A percentile compares a stretch with the other conserved stretches of the same genome.
Evolutionary conservation across 805 yeast species (phyloP).

Genomic region (Candida hungchunana): DNA sequence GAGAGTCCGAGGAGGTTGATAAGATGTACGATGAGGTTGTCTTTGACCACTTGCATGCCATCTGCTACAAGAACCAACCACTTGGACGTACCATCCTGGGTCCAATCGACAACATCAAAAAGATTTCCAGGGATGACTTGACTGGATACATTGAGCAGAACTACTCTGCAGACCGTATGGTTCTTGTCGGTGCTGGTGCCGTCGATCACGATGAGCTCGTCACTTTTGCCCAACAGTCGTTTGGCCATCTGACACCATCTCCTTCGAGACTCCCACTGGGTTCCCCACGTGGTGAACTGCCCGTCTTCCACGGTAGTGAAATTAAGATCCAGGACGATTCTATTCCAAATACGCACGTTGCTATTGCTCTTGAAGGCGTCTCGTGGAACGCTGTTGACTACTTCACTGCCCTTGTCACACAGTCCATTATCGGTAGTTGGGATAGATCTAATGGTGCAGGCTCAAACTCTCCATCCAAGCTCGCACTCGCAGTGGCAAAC

Average conservation of each 20-base stretch:
- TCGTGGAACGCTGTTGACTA: slow-evolving; percentile 96
- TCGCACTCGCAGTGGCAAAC: slow-evolving; percentile 63
- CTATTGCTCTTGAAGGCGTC: slow-evolving; percentile 95
- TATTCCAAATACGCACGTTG: slow-evolving; percentile 86
- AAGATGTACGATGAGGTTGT: slow-evolving; percentile 98
- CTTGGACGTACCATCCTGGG: slow-evolving; percentile 96
- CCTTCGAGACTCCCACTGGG: slow-evolving; percentile 66
- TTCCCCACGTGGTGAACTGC: slow-evolving; percentile 57
- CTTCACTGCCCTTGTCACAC: slow-evolving; percentile 92
- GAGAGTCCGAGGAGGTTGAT: slow-evolving; percentile 97
- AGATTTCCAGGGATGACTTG: slow-evolving; percentile 73
- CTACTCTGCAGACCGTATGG: slow-evolving; percentile 97
- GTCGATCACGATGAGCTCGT: slow-evolving; percentile 86
- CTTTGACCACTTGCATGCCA: slow-evolving; percentile 93
- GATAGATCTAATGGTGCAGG: slow-evolving; percentile 88
- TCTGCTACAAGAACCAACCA: slow-evolving; percentile 86
- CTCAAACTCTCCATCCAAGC: slow-evolving; percentile 77
- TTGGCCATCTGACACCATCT: slow-evolving; percentile 59
- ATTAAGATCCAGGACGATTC: slow-evolving; percentile 77
- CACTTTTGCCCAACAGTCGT: slow-evolving; percentile 65
- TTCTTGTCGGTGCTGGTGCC: slow-evolving; percentile 93
- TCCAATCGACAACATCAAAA: slow-evolving; percentile 81
- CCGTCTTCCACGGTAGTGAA: slow-evolving; percentile 83
- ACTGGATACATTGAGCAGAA: slow-evolving; percentile 75
- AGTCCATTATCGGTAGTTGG: slow-evolving; percentile 97